Evolutionary conservation across 2,329 filamentous ascomycete genomes (phyloP), one percentile per base, ranked within the genome.

Genomic region (Monosporascus sp.): DNA sequence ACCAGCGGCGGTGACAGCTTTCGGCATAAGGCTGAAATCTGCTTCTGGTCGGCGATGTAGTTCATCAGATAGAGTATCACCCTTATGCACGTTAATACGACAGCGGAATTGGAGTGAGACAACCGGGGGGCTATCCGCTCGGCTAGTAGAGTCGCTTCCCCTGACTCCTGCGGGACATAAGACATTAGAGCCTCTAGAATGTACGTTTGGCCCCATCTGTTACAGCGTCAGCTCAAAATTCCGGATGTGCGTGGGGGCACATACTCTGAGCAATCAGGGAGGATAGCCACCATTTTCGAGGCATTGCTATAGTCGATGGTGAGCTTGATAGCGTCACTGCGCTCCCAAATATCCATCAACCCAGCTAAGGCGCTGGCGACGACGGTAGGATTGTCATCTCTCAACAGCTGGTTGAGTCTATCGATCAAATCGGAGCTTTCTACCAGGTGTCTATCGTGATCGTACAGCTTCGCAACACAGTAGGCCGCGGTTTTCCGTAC

Each of bases 41-140:
- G 89, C 72, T 90, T 94, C 67, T 94, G 84, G 63, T 96, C 92
- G 50, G 88, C 81, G 63, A 99, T 97, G 74, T 99, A 99, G 75
- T 99, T 99, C 90, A 97, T 94, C 54, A 99, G 80, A 67, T 99
- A 99, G 49, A 99, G 81, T 37, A 99, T 92, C 41, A 99, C 94
- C 53, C 94, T 86, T 64, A 97, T 96, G 68, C 91, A 97, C 4
- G 94, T 97, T 54, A 99, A 79, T 3, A 97, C 94, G 35, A 99
- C 94, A 0, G 94, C 88, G 11, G 94, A 97, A 71, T 99, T 99
- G 41, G 91, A 94, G 70, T 99, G 94, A 25, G 94, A 97, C 31
- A 99, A 80, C 17, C 94, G 89, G n/a, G 94, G 94, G 1, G 93
- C 84, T 66, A 99, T 95, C 56, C 94, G 85, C 71, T 99, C 94